Evolutionary conservation across 2,329 filamentous ascomycete genomes (phyloP), one percentile per base, ranked within the genome.

Genomic region (Fusarium redolens): DNA sequence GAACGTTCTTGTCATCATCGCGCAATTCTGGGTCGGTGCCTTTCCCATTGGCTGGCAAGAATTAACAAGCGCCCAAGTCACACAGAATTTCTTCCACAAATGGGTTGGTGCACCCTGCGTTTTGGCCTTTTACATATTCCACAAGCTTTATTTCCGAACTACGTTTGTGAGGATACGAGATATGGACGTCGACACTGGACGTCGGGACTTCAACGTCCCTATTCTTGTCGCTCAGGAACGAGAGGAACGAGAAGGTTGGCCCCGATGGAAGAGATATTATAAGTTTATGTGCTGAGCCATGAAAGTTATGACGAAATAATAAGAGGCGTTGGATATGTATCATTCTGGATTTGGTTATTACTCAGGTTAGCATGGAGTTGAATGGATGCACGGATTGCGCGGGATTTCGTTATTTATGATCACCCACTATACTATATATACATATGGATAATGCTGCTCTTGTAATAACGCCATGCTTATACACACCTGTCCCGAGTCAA

Each of bases 11-110:
- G 91, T 97, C 35, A 87, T 98, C 33, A 80, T 92, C 50, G 93
- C 93, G 3, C 95, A 98, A 80, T 96, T 97, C 84, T 98, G 94
- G 93, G 91, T 93, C 55, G 94, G 93, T 33, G 91, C 93, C 7
- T 95, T 91, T 79, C 95, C 95, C 7, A 87, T 96, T 52, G 88
- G 85, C 30, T 91, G 88, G 78, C 76, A 78, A 8, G 60, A 82
- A 0, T 84, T 85, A 80, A 84, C 84, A 1, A 70, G 83, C 8
- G 47, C 77, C 4, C 80, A 85, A 12, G 84, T 90, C 44, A 88
- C 89, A 1, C 81, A 89, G 70, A 90, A 86, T 73, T 97, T 96
- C 82, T 97, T 97, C 82, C 83, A 91, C 66, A 87, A 89, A 69
- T 94, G 92, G 80, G 86, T 94, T 70, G 91, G 92, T 8, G 89